A percentile compares a stretch with the other conserved stretches of the same genome.
Conservation (phyloP, 1,284 basidiomycete species). For the Malassezia japonica region DNA sequence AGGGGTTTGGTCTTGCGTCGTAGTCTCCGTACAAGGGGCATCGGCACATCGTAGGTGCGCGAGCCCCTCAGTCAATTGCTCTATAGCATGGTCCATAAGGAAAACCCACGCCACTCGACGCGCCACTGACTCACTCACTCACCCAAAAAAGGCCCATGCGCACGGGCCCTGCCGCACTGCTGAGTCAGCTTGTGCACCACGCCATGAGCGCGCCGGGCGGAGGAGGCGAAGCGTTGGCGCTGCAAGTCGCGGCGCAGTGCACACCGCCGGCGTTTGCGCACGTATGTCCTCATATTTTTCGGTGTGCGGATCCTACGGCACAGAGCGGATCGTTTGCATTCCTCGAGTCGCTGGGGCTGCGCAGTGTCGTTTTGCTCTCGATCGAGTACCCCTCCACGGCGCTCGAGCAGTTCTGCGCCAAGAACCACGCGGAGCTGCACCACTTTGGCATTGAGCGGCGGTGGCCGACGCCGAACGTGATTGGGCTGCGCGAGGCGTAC, state of each 20-base stretch:
- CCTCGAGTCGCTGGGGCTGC: slow-evolving; percentile 25
- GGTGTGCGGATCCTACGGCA: slow-evolving; percentile 22
- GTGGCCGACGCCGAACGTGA: slow-evolving; percentile 13
- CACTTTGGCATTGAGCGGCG: slow-evolving; percentile 31
- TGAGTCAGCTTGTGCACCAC: not conserved
- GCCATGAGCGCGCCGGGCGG: not conserved
- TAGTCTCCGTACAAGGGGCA: not conserved
- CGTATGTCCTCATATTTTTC: slow-evolving; percentile 38
- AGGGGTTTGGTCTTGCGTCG: not conserved
- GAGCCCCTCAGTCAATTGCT: not conserved
- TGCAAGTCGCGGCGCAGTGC: slow-evolving; percentile 8
- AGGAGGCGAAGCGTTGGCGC: too few relatives aligned
- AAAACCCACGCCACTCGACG: not conserved
- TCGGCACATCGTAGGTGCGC: not conserved
- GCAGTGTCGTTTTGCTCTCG: slow-evolving; percentile 34
- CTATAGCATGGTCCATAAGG: not conserved
- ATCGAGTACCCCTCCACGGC: slow-evolving; percentile 32
- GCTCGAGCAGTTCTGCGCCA: slow-evolving; percentile 23
- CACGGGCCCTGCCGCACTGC: not conserved
- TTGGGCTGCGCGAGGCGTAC: slow-evolving; percentile 11
- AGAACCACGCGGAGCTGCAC: slow-evolving; percentile 25
- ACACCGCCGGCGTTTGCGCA: slow-evolving; percentile 33
- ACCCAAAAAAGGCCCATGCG: not conserved
- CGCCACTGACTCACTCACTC: not conserved
- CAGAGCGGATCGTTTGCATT: slow-evolving; percentile 22